These are phyloP conservation scores for Linum lewisii DNA, from an alignment of 345 rosid genomes.

Conservation along the genomic window DNA sequence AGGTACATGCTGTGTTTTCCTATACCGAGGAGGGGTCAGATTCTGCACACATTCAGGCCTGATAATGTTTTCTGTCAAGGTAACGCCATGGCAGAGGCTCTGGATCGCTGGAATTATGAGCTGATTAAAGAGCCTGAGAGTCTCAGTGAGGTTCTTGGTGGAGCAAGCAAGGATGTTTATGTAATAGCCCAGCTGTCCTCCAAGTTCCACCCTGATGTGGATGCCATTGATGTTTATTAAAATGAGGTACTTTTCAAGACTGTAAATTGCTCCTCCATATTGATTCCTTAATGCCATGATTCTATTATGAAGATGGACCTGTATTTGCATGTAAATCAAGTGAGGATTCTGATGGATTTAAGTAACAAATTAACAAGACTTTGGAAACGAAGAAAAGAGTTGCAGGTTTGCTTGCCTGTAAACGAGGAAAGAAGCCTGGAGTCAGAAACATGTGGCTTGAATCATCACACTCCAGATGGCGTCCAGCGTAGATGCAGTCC, in stretches of 20 bases:
- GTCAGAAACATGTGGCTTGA: slow-evolving; percentile 83
- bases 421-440: slow-evolving; percentile 85
- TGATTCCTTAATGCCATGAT: slow-evolving; percentile 68
- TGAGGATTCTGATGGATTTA: background rate
- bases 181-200: slow-evolving; percentile 81
- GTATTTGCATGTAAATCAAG: slow-evolving; percentile 15
- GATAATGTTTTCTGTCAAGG: slow-evolving; percentile 62
- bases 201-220: slow-evolving; percentile 75
- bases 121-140: slow-evolving; percentile 64
- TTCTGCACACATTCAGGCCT: slow-evolving; percentile 76
- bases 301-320: slow-evolving; percentile 83
- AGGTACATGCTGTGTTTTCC: slow-evolving; percentile 56
- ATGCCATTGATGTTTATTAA: slow-evolving; percentile 68
- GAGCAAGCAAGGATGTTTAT: slow-evolving; percentile 87
- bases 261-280: slow-evolving; percentile 85
- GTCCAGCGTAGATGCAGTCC: slow-evolving; percentile 55
- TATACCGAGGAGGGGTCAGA: slow-evolving; percentile 64
- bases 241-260: slow-evolving; percentile 72
- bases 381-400: background rate
- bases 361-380: background rate
- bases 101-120: slow-evolving; percentile 77
- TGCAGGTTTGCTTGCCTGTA: slow-evolving; percentile 47
- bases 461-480: slow-evolving; percentile 92
- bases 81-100: slow-evolving; percentile 69
- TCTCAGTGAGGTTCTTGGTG: slow-evolving; percentile 78